phyloP scores from a whole-genome alignment of 2,329 filamentous ascomycete genomes.

The Fusarium duplospermum region DNA sequence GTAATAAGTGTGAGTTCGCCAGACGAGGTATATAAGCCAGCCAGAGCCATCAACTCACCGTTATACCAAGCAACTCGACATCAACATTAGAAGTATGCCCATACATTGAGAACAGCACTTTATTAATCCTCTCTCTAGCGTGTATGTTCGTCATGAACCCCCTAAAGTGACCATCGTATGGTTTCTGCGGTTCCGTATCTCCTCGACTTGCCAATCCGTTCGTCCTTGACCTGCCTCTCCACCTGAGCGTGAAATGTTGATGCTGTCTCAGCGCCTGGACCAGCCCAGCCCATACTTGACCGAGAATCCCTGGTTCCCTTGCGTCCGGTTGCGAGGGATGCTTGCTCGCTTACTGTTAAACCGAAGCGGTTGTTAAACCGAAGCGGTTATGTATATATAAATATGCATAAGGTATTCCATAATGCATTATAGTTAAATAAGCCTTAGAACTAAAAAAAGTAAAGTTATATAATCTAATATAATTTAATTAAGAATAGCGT shows the following conservation, averaged over 20 bases:
- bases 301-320: neutral
- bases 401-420: too few relatives aligned
- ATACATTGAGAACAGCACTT: neutral
- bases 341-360: neutral
- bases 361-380: too few relatives aligned
- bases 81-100: neutral
- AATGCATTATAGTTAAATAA: too few relatives aligned
- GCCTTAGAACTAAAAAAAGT: too few relatives aligned
- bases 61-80: neutral
- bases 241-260: neutral
- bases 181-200: neutral
- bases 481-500: too few relatives aligned
- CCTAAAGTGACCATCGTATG: neutral
- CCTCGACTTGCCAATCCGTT: constrained; percentile 4
- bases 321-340: neutral
- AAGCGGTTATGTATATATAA: too few relatives aligned
- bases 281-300: neutral
- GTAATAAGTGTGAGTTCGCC: neutral
- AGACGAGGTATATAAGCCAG: neutral
- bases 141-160: neutral
- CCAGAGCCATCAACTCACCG: neutral
- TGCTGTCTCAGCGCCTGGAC: neutral
- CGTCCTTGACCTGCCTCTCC: neutral
- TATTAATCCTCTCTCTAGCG: neutral
- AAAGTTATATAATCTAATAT: too few relatives aligned